Evolutionary conservation across 75 land plant genomes (phyloP).

Genomic region (Larix kaempferi): DNA sequence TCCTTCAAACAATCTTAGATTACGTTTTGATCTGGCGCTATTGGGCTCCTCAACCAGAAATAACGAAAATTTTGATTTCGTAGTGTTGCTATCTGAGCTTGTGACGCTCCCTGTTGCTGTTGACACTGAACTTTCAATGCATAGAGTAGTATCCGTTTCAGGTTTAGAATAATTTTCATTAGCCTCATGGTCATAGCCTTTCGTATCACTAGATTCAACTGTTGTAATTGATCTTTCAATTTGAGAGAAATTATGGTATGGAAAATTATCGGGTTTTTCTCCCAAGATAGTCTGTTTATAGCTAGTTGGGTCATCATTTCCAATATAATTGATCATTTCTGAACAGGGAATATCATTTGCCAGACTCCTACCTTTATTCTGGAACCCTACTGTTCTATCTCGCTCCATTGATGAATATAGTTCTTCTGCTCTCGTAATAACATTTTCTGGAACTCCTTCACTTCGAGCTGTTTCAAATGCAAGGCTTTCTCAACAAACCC

Average conservation of each 20-base stretch:
- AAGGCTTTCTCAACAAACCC: constrained; percentile 88
- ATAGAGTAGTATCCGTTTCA: not conserved
- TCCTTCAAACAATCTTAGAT: no score
- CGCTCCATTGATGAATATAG: constrained; percentile 39
- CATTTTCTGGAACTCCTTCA: constrained; percentile 69
- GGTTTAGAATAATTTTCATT: not conserved
- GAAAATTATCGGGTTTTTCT: not conserved
- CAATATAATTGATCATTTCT: no score
- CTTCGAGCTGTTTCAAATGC: constrained; percentile 90
- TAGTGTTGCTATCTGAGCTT: not conserved
- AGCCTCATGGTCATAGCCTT: not conserved
- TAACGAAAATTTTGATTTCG: not conserved
- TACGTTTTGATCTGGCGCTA: no score
- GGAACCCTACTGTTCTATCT: not conserved
- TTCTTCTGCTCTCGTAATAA: constrained; percentile 75
- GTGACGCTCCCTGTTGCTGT: not conserved
- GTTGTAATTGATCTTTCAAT: not conserved
- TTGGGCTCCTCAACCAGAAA: no score
- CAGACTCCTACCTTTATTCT: no score
- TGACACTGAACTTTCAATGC: not conserved
- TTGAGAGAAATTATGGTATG: not conserved
- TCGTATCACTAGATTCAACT: not conserved
- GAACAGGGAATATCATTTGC: no score
- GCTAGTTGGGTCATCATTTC: not conserved
- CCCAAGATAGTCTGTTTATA: not conserved